These are phyloP conservation scores for Fusarium sp. DNA, from an alignment of 2,329 filamentous ascomycete species.

Conservation along the genomic window DNA sequence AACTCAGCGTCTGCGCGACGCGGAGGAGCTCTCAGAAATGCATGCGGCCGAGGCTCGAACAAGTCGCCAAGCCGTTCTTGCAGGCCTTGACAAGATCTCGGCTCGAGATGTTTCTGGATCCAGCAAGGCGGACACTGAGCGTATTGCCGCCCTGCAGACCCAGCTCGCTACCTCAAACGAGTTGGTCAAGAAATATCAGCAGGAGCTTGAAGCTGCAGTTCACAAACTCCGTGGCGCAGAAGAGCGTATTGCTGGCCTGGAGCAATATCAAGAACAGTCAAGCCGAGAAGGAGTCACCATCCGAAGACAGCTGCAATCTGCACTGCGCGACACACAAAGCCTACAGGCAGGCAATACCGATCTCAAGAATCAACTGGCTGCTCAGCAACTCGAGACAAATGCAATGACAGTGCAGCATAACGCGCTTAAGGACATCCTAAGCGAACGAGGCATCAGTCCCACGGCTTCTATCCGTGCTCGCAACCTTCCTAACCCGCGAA, in stretches of 20 bases:
- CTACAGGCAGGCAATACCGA: slow-evolving; percentile 84
- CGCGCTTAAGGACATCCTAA: slow-evolving; percentile 91
- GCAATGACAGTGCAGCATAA: slow-evolving; percentile 92
- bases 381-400: slow-evolving; percentile 92
- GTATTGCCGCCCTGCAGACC: slow-evolving; percentile 78
- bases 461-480: slow-evolving; percentile 78
- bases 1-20: slow-evolving; percentile 80
- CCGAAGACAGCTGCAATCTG: slow-evolving; percentile 86
- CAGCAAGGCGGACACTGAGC: slow-evolving; percentile 68
- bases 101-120: slow-evolving; percentile 62
- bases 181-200: slow-evolving; percentile 88
- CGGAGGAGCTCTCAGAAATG: slow-evolving; percentile 88
- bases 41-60: slow-evolving; percentile 88
- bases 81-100: slow-evolving; percentile 81
- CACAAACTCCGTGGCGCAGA: slow-evolving; percentile 93
- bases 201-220: slow-evolving; percentile 85
- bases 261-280: slow-evolving; percentile 96
- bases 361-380: slow-evolving; percentile 82
- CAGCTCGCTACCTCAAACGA: slow-evolving; percentile 83
- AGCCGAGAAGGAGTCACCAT: slow-evolving; percentile 92
- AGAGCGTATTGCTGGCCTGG: slow-evolving; percentile 94
- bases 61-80: slow-evolving; percentile 84
- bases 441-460: slow-evolving; percentile 87
- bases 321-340: slow-evolving; percentile 85
- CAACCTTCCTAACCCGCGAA: slow-evolving; percentile 75